Base-by-base conservation (phyloP, 1,284 basidiomycete species). In the Xerocomus minutiporus region DNA sequence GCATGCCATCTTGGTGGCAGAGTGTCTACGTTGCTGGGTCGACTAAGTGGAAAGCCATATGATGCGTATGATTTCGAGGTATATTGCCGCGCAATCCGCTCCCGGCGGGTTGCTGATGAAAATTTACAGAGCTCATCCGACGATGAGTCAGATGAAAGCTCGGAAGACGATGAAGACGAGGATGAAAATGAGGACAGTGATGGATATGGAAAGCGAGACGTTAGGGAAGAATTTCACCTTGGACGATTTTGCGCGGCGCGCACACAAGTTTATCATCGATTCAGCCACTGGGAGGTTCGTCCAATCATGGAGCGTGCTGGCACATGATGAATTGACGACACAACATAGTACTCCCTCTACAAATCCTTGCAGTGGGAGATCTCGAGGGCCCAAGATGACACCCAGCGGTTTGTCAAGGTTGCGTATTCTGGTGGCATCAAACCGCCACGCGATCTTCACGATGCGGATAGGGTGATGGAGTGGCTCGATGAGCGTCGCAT, bases 201-300 rank as follows among this genome's bases (percentile, higher is more conserved):
- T 45, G 73, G 75, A 40, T 67, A 71, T 28, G 69, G 69, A 29
- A 61, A 69, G 17, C 57, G 66, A 47, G 57, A 66, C 32, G 52
- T 60, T 8, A 59, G 55, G 32, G 43, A 48, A 52, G 48, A 46
- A 40, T 77, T 83, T 61, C 67, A 83, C 60, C 72, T 90, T 23
- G 91, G 91, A 17, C 77, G 84, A 43, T 91, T 88, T 67, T 93
- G 91, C 66, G 86, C 84, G 2, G 72, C 73, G 39, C 77, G 90
- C 50, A 83, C 85, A 2, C 70, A 73, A 54, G 78, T 84, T 23
- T 93, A 82, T 63, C 91, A 94, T 66, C 71, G 78, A 52, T 83
- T 93, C 65, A 80, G 77, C 8, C 91, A 94, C 62, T 94, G 92
- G 91, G 88, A 90, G 83, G 91, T 91, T 60, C 54, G 78, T 51